These are phyloP conservation scores for Chaetomium olivaceum DNA, from an alignment of 2,329 filamentous ascomycete species.

Conservation along the genomic window DNA sequence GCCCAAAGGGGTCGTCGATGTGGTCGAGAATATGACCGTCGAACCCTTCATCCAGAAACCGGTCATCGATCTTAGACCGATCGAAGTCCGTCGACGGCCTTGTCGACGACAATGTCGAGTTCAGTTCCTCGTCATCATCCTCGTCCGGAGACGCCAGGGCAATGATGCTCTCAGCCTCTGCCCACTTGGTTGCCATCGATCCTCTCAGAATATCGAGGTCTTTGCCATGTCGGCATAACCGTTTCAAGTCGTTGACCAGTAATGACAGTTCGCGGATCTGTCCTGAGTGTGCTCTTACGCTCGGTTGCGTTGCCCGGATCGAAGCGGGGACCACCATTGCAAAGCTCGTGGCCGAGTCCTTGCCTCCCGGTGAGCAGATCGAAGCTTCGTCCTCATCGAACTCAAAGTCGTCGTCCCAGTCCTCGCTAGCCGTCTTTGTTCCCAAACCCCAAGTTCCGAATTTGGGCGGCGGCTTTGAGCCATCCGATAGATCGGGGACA, in stretches of 20 bases:
- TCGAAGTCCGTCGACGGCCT: slow-evolving; percentile 41
- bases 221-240: slow-evolving; percentile 68
- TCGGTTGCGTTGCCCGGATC: slow-evolving; percentile 79
- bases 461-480: slow-evolving; percentile 58
- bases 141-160: slow-evolving; percentile 73
- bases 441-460: slow-evolving; percentile 81
- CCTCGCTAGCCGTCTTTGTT: slow-evolving; percentile 78
- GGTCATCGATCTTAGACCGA: slow-evolving; percentile 45
- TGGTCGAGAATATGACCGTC: slow-evolving; percentile 48
- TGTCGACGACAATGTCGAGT: slow-evolving; percentile 26
- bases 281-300: slow-evolving; percentile 80
- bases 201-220: slow-evolving; percentile 66
- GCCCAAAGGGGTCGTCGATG: slow-evolving; percentile 46
- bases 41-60: slow-evolving; percentile 50
- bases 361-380: slow-evolving; percentile 41
- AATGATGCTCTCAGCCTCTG: slow-evolving; percentile 84
- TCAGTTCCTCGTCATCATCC: slow-evolving; percentile 49
- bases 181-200: slow-evolving; percentile 64
- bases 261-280: slow-evolving; percentile 79
- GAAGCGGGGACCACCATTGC: slow-evolving; percentile 74
- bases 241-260: slow-evolving; percentile 80
- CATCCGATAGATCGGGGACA: slow-evolving; percentile 62
- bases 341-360: slow-evolving; percentile 42
- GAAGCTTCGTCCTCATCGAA: slow-evolving; percentile 55
- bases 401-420: slow-evolving; percentile 90